A percentile compares a stretch with the other conserved stretches of the same genome.
Evolutionary conservation across 495 filamentous ascomycete genomes (phyloP).

Genomic region (Trypethelium eluteriae): DNA sequence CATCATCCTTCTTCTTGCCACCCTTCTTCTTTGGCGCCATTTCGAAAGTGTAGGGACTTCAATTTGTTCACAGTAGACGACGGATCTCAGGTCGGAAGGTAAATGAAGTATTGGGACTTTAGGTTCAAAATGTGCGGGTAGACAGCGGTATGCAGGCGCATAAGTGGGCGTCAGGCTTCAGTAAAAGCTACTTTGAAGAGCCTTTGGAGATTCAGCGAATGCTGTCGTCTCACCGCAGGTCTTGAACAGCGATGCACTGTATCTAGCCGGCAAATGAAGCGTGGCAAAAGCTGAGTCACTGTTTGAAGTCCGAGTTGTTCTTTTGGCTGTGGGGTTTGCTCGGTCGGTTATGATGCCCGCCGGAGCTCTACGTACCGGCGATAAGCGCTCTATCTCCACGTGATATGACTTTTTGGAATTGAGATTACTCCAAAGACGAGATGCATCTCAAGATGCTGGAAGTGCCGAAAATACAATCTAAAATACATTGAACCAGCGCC

Average conservation of each 20-base stretch:
- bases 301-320: not conserved
- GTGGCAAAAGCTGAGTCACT: not conserved
- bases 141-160: not conserved
- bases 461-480: not conserved
- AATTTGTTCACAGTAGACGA: too few relatives aligned
- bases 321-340: not conserved
- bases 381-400: constrained; percentile 6
- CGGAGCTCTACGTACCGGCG: not conserved
- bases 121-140: not conserved
- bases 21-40: constrained; percentile 92
- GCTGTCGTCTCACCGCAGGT: not conserved
- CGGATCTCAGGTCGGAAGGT: not conserved
- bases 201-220: not conserved
- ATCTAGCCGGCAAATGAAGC: not conserved
- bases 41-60: not conserved
- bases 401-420: not conserved
- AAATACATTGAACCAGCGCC: not conserved
- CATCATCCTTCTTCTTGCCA: constrained; percentile 71
- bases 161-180: not conserved
- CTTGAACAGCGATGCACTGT: too few relatives aligned
- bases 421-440: too few relatives aligned
- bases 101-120: not conserved
- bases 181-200: not conserved
- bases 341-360: not conserved
- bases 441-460: too few relatives aligned